Conservation (phyloP, 2,329 filamentous ascomycete genomes). For the Colletotrichum agaves region DNA sequence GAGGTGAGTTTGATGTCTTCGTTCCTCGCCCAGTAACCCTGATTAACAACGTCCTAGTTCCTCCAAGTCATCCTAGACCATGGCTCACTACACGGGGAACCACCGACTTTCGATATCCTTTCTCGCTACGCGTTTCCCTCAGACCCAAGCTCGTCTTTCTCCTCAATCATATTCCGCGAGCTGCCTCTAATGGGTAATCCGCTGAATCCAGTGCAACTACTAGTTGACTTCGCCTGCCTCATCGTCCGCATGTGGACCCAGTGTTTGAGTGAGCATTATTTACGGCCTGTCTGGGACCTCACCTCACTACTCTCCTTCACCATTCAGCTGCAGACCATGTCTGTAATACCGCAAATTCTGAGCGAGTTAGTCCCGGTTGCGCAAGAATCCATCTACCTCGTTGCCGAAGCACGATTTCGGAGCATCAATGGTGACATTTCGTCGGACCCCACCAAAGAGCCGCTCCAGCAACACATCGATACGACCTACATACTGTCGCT, state of each 20-base stretch:
- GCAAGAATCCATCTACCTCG: slow-evolving; percentile 68
- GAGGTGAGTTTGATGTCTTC: slow-evolving; percentile 51
- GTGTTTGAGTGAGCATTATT: slow-evolving; percentile 72
- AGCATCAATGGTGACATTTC: slow-evolving; percentile 60
- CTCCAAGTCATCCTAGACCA: slow-evolving; percentile 74
- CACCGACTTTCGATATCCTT: slow-evolving; percentile 75
- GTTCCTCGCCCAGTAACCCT: neutral
- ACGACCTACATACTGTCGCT: slow-evolving; percentile 72
- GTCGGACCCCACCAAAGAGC: slow-evolving; percentile 36
- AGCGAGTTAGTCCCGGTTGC: slow-evolving; percentile 65
- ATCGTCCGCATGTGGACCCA: slow-evolving; percentile 75
- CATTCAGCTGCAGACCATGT: slow-evolving; percentile 68
- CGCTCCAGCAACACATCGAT: slow-evolving; percentile 66
- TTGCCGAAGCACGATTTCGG: slow-evolving; percentile 67
- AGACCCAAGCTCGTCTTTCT: slow-evolving; percentile 68
- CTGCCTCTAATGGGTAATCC: slow-evolving; percentile 67
- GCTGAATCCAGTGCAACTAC: slow-evolving; percentile 63
- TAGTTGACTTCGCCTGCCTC: slow-evolving; percentile 71
- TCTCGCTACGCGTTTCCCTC: slow-evolving; percentile 74
- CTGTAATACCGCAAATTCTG: slow-evolving; percentile 69
- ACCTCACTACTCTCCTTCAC: slow-evolving; percentile 73
- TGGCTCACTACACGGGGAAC: slow-evolving; percentile 62
- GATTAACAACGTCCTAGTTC: slow-evolving; percentile 54
- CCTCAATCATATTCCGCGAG: slow-evolving; percentile 74
- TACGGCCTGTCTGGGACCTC: slow-evolving; percentile 72